Evolutionary conservation across 352 stramenopile species (phyloP).

Genomic region (Globisporangium emineosum): DNA sequence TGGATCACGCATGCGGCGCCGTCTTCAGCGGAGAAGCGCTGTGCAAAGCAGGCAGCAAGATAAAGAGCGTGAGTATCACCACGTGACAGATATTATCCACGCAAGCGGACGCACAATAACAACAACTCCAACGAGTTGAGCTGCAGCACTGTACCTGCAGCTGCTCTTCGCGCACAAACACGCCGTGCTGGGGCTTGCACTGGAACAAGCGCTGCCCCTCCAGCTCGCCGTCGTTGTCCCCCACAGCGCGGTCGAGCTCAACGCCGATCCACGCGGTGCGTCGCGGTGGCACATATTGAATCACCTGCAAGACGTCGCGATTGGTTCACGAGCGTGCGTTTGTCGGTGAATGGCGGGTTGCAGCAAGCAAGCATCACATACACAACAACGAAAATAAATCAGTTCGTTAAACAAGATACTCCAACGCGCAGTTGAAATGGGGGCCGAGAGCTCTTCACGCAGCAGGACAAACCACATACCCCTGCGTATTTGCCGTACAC

Average conservation of each 20-base stretch:
- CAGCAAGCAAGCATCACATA: background rate
- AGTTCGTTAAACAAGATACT: background rate
- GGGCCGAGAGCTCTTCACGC: background rate
- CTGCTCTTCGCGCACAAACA: constrained; percentile 85
- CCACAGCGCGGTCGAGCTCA: constrained; percentile 76
- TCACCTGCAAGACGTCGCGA: constrained; percentile 26
- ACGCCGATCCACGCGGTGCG: constrained; percentile 71
- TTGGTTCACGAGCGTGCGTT: background rate
- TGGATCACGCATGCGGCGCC: constrained; percentile 74
- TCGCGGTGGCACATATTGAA: constrained; percentile 60
- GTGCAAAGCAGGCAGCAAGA: background rate
- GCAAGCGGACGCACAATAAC: background rate
- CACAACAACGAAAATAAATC: constrained; percentile 13
- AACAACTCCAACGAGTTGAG: background rate
- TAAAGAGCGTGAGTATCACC: constrained; percentile 1
- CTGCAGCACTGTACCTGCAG: constrained; percentile 34
- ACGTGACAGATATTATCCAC: background rate
- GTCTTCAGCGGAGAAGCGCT: constrained; percentile 81
- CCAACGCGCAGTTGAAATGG: background rate
- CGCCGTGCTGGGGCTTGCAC: constrained; percentile 72
- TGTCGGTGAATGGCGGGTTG: background rate
- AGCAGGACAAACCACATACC: constrained; percentile 29
- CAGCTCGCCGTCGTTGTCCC: constrained; percentile 74
- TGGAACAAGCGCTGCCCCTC: constrained; percentile 80
- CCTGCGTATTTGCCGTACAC: constrained; percentile 80